Percentiles rank a stretch among this genome's conserved stretches.
These are phyloP conservation scores for Amoeboaphelidium occidentale DNA, from an alignment of 371 early-diverging fungal genomes.

Conservation along the genomic window DNA sequence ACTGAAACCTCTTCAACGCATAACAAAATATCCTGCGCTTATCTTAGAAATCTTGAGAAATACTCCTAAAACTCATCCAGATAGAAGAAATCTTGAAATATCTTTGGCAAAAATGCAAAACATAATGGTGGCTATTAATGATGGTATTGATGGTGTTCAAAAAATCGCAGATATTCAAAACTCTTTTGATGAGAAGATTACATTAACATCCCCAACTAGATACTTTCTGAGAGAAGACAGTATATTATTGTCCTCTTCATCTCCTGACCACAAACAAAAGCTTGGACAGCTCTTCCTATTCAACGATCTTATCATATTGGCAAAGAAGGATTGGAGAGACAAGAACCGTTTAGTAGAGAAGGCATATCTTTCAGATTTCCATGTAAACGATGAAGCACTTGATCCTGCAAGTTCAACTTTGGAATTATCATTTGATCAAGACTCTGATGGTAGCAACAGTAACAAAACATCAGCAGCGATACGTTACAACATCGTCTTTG, in stretches of 20 bases:
- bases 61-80: conserved; percentile 12
- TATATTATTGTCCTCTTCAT: conserved; percentile 5
- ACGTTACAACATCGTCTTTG: background rate
- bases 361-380: background rate
- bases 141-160: conserved; percentile 14
- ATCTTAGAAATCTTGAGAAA: conserved; percentile 16
- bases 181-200: conserved; percentile 16
- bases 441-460: background rate
- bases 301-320: conserved; percentile 20
- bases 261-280: conserved; percentile 10
- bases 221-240: conserved; percentile 20
- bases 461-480: too few species aligned
- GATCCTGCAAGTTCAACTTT: background rate
- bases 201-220: conserved; percentile 16
- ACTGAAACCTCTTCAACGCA: background rate
- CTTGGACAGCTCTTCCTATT: conserved; percentile 18
- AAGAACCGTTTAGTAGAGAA: conserved; percentile 6
- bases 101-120: conserved; percentile 16
- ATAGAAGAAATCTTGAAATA: conserved; percentile 9
- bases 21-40: background rate
- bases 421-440: background rate
- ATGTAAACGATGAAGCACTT: background rate
- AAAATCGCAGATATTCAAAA: conserved; percentile 15
- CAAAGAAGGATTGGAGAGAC: conserved; percentile 22
- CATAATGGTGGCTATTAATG: conserved; percentile 15